These are phyloP conservation scores for Rubia balearica DNA, from an alignment of 305 asterid species.

Conservation along the genomic window DNA sequence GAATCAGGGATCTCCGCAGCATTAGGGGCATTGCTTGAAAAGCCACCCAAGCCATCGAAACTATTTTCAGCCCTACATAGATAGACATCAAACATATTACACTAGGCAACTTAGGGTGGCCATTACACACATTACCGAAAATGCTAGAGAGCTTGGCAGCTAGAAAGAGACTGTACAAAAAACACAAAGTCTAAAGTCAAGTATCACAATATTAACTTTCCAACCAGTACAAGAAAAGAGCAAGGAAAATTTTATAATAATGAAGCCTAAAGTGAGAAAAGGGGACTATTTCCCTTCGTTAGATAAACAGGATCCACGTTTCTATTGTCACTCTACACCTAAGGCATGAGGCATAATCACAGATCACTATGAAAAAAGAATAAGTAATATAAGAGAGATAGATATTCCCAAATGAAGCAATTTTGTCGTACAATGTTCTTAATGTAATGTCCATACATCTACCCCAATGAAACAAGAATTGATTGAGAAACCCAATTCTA, in stretches of 20 bases:
- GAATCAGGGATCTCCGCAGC: constrained; percentile 46
- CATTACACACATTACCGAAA: too few relatives aligned
- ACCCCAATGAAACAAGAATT: neutral
- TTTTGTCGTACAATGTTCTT: neutral
- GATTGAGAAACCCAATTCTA: neutral
- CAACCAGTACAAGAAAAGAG: too few relatives aligned
- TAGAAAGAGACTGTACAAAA: too few relatives aligned
- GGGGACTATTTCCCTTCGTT: too few relatives aligned
- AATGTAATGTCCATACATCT: neutral
- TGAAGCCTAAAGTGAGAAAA: too few relatives aligned
- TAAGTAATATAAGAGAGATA: neutral
- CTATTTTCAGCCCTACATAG: constrained; percentile 57
- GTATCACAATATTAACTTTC: too few relatives aligned
- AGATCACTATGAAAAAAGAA: neutral
- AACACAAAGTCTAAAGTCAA: too few relatives aligned
- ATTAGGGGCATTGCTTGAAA: constrained; percentile 48
- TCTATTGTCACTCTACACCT: too few relatives aligned
- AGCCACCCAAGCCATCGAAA: constrained; percentile 62
- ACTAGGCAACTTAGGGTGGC: neutral
- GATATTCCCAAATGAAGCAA: neutral
- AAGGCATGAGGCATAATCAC: too few relatives aligned
- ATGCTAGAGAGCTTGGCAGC: too few relatives aligned
- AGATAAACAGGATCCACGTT: too few relatives aligned
- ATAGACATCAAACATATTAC: constrained; percentile 20
- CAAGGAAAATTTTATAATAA: too few relatives aligned